Evolutionary conservation across 176 grass and related monocot genomes (phyloP), one percentile per base, ranked within the genome.

Genomic region (Aechmea fasciata): DNA sequence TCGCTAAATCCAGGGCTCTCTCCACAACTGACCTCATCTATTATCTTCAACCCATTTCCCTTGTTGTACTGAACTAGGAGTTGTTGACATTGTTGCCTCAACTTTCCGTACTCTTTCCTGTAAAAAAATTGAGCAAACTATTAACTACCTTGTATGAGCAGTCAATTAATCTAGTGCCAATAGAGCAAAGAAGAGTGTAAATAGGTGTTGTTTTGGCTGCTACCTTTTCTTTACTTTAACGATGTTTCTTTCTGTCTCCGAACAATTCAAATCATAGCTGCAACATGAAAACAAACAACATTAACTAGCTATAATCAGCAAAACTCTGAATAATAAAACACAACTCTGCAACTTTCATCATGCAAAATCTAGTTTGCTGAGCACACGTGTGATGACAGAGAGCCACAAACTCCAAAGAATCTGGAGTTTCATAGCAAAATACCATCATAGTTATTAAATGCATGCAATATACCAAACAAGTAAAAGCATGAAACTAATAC

Each of bases 21-120:
- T 65, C 71, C 81, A 47, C 87, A 76, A 84, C 63, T 78, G 17
- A 84, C 63, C 75, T 83, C 88, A 69, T 78, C 76, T 78, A 85
- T 81, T 75, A 80, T 77, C 71, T 91, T 93, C 55, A 85, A 72
- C 29, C 82, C 74, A 78, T 85, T 90, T 78, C 79, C 84, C 59
- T 69, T 73, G 64, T 79, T 89, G 69, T 71, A 73, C 8, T 77
- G 78, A 82, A 72, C 85, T 66, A 88, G 47, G 73, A 93, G 79
- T 74, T 80, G 79, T 47, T 75, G 73, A 68, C 94, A 99, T 24
- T 84, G 89, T 51, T 82, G 81, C 72, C 89, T 90, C 48, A 99
- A 80, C 73, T 90, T 99, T 80, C 90, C 94, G 77, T 87, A 96
- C 77, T 96, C 88, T 92, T 96, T 92, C 88, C 93, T 96, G 75